Evolutionary conservation across 805 yeast species (phyloP).

Genomic region (Candida chilensis): DNA sequence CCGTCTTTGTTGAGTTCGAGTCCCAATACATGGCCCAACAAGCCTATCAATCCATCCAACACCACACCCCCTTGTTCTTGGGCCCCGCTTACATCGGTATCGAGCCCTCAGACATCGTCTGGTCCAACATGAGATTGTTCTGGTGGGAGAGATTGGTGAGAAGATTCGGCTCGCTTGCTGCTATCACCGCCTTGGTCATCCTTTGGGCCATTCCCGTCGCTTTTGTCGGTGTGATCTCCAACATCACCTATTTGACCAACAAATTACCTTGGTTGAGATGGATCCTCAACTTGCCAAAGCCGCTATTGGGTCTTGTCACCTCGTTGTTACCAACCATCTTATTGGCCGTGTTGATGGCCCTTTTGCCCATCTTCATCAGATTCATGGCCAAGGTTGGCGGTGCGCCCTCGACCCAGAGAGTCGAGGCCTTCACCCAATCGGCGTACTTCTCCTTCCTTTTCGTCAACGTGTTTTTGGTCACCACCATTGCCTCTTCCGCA

Average conservation of each 20-base stretch:
- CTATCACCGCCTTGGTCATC: constrained; percentile 44
- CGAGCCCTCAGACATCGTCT: constrained; percentile 52
- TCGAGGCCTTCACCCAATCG: constrained; percentile 59
- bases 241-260: constrained; percentile 52
- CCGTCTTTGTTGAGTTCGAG: constrained; percentile 72
- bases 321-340: constrained; percentile 62
- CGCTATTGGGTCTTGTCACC: constrained; percentile 54
- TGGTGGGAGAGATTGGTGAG: constrained; percentile 73
- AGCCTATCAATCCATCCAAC: constrained; percentile 55
- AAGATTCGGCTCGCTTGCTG: constrained; percentile 38
- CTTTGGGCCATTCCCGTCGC: constrained; percentile 78
- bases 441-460: constrained; percentile 64
- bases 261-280: constrained; percentile 46
- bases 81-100: constrained; percentile 53
- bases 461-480: constrained; percentile 62
- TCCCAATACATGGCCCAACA: constrained; percentile 68
- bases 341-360: constrained; percentile 55
- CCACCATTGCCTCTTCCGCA: constrained; percentile 66
- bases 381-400: constrained; percentile 55
- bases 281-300: constrained; percentile 45
- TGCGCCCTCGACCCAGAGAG: constrained; percentile 41
- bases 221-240: constrained; percentile 68
- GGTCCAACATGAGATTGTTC: constrained; percentile 67
- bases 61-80: constrained; percentile 60
- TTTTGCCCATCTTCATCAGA: constrained; percentile 59